Base-by-base conservation (phyloP, 495 filamentous ascomycete species). In the Bathelium albidoporum region DNA sequence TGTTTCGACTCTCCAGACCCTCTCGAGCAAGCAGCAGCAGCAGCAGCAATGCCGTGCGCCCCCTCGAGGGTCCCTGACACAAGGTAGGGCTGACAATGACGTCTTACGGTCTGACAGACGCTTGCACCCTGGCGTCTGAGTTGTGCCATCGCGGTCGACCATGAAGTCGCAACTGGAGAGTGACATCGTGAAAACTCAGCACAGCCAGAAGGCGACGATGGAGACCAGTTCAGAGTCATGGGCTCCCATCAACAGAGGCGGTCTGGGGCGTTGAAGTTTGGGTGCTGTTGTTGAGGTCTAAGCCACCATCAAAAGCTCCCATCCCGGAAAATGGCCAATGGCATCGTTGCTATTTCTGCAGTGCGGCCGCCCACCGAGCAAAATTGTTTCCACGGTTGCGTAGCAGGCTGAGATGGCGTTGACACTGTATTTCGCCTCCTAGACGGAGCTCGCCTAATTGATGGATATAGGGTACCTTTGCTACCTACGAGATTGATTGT, bases 31-130 rank as follows among this genome's bases (percentile, higher is more conserved):
- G n/a, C n/a, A n/a, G n/a, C n/a, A n/a, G 12, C n/a, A 49, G 5
- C 44, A 55, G 2, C 24, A 29, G 20, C 49, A 55, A 55, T 28
- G 49, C 49, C 49, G 29, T 20, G 16, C 49, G 22, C 5, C 5
- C 5, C 22, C 49, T 24, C 24, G n/a, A 29, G 24, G 24, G 7
- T n/a, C 12, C 4, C 26, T 55, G 49, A 20, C 49, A 29, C 29
- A 55, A 24, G 49, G 49, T 55, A 55, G 49, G 49, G 49, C 49
- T 55, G 49, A 55, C 22, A 26, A 55, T 55, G 49, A 55, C 49
- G 49, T 55, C 49, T 2, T 2, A 9, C 22, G 7, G 49, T 55
- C 4, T 28, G 49, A 55, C 49, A 28, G 5, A 14, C 34, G 34
- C 34, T 39, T 39, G 34, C n/a, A n/a, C n/a, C 5, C 34, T 39